Evolutionary conservation across 202 grass and related monocot species (phyloP).

Genomic region (Carex arenaria): DNA sequence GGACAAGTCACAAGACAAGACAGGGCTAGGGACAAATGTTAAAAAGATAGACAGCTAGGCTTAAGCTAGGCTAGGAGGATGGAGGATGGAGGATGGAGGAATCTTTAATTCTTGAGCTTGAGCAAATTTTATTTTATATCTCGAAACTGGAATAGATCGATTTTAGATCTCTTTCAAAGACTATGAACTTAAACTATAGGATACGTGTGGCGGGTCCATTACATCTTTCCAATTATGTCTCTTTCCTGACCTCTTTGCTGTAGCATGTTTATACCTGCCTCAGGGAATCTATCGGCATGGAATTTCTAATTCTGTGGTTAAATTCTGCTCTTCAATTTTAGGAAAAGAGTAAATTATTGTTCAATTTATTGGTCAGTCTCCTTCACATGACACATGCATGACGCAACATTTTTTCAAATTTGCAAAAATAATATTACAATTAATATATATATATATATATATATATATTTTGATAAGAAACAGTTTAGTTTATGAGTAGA

Average conservation of each 20-base stretch:
- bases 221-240: background rate
- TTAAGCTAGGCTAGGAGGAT: too few species aligned
- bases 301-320: background rate
- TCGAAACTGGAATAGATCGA: too few species aligned
- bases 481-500: background rate
- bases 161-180: too few species aligned
- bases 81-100: too few species aligned
- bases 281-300: background rate
- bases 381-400: too few species aligned
- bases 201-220: background rate
- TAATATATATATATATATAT: too few species aligned
- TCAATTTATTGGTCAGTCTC: too few species aligned
- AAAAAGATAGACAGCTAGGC: conserved; percentile 4
- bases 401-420: too few species aligned
- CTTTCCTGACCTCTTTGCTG: background rate
- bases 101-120: conserved; percentile 17
- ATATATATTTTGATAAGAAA: too few species aligned
- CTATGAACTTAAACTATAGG: too few species aligned
- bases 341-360: background rate
- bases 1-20: background rate
- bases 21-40: background rate
- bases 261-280: background rate
- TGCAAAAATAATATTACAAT: background rate
- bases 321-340: background rate
- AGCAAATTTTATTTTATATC: background rate